Evolutionary conservation across 2,329 filamentous ascomycete species (phyloP).

Genomic region (Sclerotinia borealis): DNA sequence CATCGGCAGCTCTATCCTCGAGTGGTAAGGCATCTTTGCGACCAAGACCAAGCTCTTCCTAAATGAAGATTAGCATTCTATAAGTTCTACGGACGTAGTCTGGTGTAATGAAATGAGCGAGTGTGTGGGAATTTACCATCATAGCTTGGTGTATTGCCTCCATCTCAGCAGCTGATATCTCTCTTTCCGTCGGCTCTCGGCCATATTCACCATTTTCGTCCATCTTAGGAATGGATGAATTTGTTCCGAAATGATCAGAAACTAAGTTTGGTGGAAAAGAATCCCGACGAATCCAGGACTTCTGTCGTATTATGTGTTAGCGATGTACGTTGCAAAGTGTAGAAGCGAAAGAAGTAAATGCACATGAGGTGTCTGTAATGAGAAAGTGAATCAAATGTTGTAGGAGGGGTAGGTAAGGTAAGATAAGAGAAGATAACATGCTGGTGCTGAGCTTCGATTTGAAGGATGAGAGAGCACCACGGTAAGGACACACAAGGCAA

Average conservation of each 20-base stretch:
- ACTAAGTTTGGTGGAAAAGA: background rate
- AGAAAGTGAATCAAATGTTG: background rate
- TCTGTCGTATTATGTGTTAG: background rate
- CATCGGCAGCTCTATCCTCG: slow-evolving; percentile 15
- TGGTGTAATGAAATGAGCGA: background rate
- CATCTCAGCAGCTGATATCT: background rate
- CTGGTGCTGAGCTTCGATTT: background rate
- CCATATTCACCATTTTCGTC: background rate
- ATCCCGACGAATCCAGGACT: background rate
- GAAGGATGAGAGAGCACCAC: background rate
- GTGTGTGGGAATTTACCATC: slow-evolving; percentile 21
- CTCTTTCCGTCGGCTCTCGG: background rate
- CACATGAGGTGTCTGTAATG: too few species aligned
- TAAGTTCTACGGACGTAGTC: background rate
- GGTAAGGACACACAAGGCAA: background rate
- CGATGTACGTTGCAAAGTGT: background rate
- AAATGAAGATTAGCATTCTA: background rate
- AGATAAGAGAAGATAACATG: background rate
- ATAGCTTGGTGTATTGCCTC: slow-evolving; percentile 23
- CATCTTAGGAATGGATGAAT: background rate
- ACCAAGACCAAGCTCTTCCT: slow-evolving; percentile 30
- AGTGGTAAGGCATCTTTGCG: slow-evolving; percentile 26
- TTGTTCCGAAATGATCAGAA: background rate
- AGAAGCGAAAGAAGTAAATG: background rate
- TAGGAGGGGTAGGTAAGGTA: background rate